phyloP scores from a whole-genome alignment of 331 rosid species.

The Quercus phellos region DNA sequence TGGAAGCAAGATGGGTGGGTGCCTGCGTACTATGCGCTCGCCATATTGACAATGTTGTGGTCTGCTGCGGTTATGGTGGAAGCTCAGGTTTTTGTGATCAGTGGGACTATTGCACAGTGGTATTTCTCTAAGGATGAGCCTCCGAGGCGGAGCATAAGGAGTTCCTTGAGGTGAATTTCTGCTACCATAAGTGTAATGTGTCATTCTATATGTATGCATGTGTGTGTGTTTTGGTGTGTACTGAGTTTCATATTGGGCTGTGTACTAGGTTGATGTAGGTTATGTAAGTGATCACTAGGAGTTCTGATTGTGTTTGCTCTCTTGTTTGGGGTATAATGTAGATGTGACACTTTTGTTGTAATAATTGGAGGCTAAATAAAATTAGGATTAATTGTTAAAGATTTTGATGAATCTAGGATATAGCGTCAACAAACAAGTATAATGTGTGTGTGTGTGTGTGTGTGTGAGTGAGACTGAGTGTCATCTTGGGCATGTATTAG shows the following conservation, averaged over 20 bases:
- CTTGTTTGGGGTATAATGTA: neutral
- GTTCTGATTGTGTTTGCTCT: neutral
- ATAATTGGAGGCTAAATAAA: no score
- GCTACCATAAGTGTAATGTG: neutral
- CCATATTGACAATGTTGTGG: conserved; percentile 87
- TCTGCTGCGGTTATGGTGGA: conserved; percentile 69
- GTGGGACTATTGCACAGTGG: conserved; percentile 91
- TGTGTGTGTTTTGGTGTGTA: neutral
- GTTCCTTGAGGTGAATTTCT: conserved; percentile 61
- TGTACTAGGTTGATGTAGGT: no score
- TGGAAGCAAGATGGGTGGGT: conserved; percentile 95
- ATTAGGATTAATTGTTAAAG: neutral
- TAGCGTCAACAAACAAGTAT: no score
- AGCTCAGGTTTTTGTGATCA: conserved; percentile 77
- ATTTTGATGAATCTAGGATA: neutral
- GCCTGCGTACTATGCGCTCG: conserved; percentile 78
- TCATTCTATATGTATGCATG: neutral
- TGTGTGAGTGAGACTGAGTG: no score
- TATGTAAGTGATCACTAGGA: no score
- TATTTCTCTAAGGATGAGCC: conserved; percentile 54
- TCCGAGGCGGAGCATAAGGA: conserved; percentile 55
- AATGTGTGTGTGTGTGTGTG: no score
- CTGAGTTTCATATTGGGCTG: neutral
- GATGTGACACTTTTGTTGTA: no score
- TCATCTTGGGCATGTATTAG: no score